Conservation (phyloP, 2,329 filamentous ascomycete genomes). For the Akanthomyces dipterigenus region DNA sequence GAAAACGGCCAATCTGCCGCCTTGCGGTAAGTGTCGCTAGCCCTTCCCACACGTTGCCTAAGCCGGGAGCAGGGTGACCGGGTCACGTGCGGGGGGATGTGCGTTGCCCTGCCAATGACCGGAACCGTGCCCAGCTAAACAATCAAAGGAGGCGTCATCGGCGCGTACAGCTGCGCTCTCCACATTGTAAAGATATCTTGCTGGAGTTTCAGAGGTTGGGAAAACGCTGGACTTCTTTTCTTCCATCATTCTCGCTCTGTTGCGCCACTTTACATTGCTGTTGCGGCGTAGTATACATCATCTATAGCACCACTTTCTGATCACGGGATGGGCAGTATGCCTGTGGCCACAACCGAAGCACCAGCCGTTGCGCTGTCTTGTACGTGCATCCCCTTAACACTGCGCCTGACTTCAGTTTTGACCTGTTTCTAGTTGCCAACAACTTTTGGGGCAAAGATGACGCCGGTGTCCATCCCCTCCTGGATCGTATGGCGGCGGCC, state of each 20-base stretch:
- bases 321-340: conserved; percentile 37
- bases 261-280: background rate
- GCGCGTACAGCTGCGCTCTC: conserved; percentile 1
- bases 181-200: background rate
- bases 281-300: background rate
- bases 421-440: conserved; percentile 67
- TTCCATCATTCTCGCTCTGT: background rate
- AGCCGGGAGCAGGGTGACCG: conserved; percentile 4
- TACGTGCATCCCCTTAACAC: conserved; percentile 22
- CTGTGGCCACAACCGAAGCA: conserved; percentile 52
- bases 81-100: background rate
- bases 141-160: conserved; percentile 11
- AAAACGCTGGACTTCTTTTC: background rate
- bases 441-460: conserved; percentile 99
- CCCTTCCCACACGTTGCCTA: conserved; percentile 13
- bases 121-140: conserved; percentile 2
- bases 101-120: conserved; percentile 9
- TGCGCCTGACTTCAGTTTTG: conserved; percentile 1
- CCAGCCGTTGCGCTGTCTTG: conserved; percentile 64
- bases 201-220: background rate
- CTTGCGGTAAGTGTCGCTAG: conserved; percentile 8
- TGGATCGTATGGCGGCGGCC: conserved; percentile 89
- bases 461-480: conserved; percentile 82
- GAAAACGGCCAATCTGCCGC: conserved; percentile 4
- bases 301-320: background rate